Percentiles rank a stretch among this genome's conserved stretches.
phyloP scores from a whole-genome alignment of 2,329 filamentous ascomycete species.

The Aphanoascus verrucosus region DNA sequence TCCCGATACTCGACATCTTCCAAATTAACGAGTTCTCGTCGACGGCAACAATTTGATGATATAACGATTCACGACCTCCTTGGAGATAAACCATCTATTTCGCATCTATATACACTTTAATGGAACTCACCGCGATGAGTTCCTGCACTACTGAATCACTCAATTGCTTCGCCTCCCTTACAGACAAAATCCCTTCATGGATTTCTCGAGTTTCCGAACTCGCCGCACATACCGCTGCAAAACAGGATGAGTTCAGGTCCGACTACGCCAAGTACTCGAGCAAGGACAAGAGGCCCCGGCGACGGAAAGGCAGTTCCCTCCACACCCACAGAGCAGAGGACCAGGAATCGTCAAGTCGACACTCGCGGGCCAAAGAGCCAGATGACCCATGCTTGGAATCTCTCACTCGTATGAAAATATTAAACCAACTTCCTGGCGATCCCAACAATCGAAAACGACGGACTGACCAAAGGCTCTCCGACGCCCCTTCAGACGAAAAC shows the following conservation, averaged over 20 bases:
- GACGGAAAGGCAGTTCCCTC: constrained; percentile 34
- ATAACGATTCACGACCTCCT: constrained; percentile 13
- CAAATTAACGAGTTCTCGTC: too few relatives aligned
- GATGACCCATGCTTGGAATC: constrained; percentile 5
- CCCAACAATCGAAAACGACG: constrained; percentile 27
- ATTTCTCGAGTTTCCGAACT: constrained; percentile 34
- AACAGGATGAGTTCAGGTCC: constrained; percentile 34
- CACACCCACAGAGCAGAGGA: constrained; percentile 32
- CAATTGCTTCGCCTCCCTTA: constrained; percentile 36
- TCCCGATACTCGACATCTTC: neutral
- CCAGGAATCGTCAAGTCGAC: constrained; percentile 3
- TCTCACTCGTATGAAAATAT: constrained; percentile 11
- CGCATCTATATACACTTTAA: constrained; percentile 12
- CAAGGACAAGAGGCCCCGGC: constrained; percentile 20
- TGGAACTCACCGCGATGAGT: constrained; percentile 2
- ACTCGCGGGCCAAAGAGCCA: neutral
- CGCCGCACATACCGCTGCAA: constrained; percentile 31
- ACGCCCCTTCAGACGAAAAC: neutral
- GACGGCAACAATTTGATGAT: constrained; percentile 8
- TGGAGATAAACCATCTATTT: constrained; percentile 4
- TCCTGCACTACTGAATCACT: constrained; percentile 31
- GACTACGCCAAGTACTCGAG: constrained; percentile 31
- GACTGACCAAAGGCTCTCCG: constrained; percentile 13
- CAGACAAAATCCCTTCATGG: constrained; percentile 38
- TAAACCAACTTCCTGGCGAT: constrained; percentile 13